Percentiles rank a stretch among this genome's conserved stretches.
These are phyloP conservation scores for Apostasia ramifera DNA, from an alignment of 106 monocot genomes.

Conservation along the genomic window DNA sequence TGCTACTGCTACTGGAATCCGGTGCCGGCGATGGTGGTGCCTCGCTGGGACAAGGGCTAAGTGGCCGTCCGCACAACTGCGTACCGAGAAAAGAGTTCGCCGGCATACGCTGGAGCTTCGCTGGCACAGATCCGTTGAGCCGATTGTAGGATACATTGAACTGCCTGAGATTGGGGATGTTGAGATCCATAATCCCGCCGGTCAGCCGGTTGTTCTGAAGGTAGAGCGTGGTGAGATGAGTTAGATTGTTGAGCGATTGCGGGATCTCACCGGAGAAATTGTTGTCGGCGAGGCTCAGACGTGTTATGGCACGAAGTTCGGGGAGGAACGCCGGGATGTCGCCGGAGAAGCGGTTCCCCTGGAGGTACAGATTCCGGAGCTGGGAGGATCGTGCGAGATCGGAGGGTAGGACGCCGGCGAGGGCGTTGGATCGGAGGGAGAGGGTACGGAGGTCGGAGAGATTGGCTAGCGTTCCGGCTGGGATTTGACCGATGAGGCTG, in stretches of 20 bases:
- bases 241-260: constrained; percentile 21
- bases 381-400: constrained; percentile 12
- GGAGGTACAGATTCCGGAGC: constrained; percentile 38
- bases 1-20: constrained; percentile 4
- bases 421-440: constrained; percentile 34
- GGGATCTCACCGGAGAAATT: constrained; percentile 32
- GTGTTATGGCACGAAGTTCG: constrained; percentile 10
- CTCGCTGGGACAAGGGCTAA: constrained; percentile 32
- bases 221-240: constrained; percentile 26
- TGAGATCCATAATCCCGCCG: constrained; percentile 41
- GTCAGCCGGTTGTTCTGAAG: constrained; percentile 29
- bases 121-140: constrained; percentile 51
- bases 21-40: constrained; percentile 19
- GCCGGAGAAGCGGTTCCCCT: constrained; percentile 30
- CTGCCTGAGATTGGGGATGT: constrained; percentile 20
- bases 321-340: constrained; percentile 17
- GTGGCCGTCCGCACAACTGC: constrained; percentile 43
- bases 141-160: constrained; percentile 62
- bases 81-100: constrained; percentile 33
- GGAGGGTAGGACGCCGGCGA: constrained; percentile 29
- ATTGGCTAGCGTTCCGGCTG: constrained; percentile 14
- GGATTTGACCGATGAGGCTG: constrained; percentile 34
- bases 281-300: constrained; percentile 33
- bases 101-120: constrained; percentile 24
- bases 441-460: constrained; percentile 32